A percentile compares a stretch with the other conserved stretches of the same genome.
Conservation (phyloP, 2,329 filamentous ascomycete genomes). For the Ascomycota sp. region DNA sequence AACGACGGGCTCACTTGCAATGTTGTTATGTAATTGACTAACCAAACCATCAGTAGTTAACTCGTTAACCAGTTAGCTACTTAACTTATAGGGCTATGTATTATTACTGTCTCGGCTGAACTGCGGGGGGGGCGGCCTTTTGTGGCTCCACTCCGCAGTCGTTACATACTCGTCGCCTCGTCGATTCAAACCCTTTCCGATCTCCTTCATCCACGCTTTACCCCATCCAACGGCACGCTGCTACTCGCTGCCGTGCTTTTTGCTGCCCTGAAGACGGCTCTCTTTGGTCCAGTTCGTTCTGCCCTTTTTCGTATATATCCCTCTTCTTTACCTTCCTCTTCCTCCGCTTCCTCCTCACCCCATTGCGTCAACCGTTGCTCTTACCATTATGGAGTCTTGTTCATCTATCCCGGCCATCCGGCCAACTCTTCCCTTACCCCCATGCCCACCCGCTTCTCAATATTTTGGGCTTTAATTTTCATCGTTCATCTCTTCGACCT, state of each 20-base stretch:
- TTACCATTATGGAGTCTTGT: conserved; percentile 1
- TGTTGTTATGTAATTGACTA: no score
- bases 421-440: conserved; percentile 4
- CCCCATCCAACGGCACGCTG: conserved; percentile 1
- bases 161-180: neutral
- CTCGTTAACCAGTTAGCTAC: no score
- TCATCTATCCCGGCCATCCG: conserved; percentile 3
- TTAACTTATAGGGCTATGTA: no score
- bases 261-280: conserved; percentile 7
- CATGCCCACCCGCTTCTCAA: conserved; percentile 2
- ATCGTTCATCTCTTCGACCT: neutral
- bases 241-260: conserved; percentile 5
- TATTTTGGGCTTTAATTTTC: conserved; percentile 1
- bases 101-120: no score
- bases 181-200: conserved; percentile 3
- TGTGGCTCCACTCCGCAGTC: no score
- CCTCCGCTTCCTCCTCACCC: conserved; percentile 2
- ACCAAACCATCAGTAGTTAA: no score
- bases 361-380: conserved; percentile 2
- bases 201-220: conserved; percentile 1
- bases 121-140: no score
- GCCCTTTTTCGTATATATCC: conserved; percentile 3
- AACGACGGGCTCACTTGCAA: no score
- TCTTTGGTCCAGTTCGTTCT: conserved; percentile 15
- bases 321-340: conserved; percentile 4